phyloP scores from a whole-genome alignment of 192 early-diverging fungal species.

The Thamnidium elegans region DNA sequence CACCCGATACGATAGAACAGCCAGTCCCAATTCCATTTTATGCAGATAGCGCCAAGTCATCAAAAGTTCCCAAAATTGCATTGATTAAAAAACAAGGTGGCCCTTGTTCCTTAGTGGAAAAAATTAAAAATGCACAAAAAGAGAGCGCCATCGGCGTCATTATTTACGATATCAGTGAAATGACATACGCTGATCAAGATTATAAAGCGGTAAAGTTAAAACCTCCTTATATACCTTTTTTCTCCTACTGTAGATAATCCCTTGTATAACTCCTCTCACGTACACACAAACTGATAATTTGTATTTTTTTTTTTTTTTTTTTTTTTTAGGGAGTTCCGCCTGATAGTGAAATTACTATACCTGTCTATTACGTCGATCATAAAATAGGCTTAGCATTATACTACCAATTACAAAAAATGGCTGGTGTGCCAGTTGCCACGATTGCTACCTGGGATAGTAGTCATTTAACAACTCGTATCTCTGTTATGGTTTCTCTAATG shows the following conservation, averaged over 20 bases:
- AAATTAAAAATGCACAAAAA: slow-evolving; percentile 34
- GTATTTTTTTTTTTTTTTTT: not conserved
- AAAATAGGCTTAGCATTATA: slow-evolving; percentile 13
- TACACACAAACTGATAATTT: not conserved
- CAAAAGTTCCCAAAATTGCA: slow-evolving; percentile 19
- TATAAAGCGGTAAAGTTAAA: too few species aligned
- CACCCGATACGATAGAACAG: slow-evolving; percentile 1
- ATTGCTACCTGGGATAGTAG: not conserved
- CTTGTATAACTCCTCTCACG: too few species aligned
- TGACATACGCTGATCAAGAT: not conserved
- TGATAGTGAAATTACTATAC: slow-evolving; percentile 19
- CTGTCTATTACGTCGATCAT: slow-evolving; percentile 23
- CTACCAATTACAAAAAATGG: slow-evolving; percentile 14
- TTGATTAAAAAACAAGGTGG: slow-evolving; percentile 6
- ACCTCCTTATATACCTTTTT: not conserved
- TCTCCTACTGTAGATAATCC: too few species aligned
- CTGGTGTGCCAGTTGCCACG: not conserved
- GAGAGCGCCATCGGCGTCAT: slow-evolving; percentile 34
- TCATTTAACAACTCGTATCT: slow-evolving; percentile 14
- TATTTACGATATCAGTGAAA: slow-evolving; percentile 33
- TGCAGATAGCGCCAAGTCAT: not conserved
- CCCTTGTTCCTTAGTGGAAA: slow-evolving; percentile 32
- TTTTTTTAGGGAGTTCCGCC: slow-evolving; percentile 23
- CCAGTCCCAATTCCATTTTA: not conserved
- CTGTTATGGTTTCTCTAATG: slow-evolving; percentile 21